Evolutionary conservation across 176 grass and related monocot species (phyloP).

Genomic region (Triticum monococcum): DNA sequence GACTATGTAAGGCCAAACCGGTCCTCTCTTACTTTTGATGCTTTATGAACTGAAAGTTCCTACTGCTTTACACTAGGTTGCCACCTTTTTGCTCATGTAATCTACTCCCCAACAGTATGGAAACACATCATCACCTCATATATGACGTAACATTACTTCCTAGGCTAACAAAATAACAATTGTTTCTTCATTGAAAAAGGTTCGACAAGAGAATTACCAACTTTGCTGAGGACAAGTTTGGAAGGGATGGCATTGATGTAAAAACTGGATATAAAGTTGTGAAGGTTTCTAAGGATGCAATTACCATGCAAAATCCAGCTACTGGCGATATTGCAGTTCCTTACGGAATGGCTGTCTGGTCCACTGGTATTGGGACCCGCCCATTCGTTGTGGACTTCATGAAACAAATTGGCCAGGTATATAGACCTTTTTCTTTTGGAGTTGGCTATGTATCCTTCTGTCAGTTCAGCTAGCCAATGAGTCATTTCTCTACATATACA

Average conservation of each 20-base stretch:
- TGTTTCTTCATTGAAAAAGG: conserved; percentile 39
- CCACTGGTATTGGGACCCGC: conserved; percentile 86
- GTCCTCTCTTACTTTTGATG: background rate
- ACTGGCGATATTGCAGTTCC: conserved; percentile 64
- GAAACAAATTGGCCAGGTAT: conserved; percentile 98
- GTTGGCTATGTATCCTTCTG: background rate
- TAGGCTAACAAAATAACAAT: conserved; percentile 33
- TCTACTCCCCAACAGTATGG: background rate
- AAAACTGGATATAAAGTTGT: conserved; percentile 96
- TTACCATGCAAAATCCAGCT: conserved; percentile 72
- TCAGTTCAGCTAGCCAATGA: background rate
- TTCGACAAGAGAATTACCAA: conserved; percentile 95
- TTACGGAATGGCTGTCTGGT: conserved; percentile 98
- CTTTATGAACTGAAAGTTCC: conserved; percentile 1
- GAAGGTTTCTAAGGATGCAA: conserved; percentile 70
- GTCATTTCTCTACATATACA: conserved; percentile 35
- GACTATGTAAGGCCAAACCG: conserved; percentile 61
- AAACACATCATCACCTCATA: background rate
- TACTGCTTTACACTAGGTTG: background rate
- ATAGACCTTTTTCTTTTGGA: background rate
- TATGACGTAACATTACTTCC: background rate
- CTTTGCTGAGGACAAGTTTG: conserved; percentile 91
- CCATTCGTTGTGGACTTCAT: conserved; percentile 89
- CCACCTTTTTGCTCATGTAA: background rate
- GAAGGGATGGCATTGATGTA: conserved; percentile 90